These are phyloP conservation scores for Leersia perrieri DNA, from an alignment of 176 grass and related monocot species.

Conservation along the genomic window DNA sequence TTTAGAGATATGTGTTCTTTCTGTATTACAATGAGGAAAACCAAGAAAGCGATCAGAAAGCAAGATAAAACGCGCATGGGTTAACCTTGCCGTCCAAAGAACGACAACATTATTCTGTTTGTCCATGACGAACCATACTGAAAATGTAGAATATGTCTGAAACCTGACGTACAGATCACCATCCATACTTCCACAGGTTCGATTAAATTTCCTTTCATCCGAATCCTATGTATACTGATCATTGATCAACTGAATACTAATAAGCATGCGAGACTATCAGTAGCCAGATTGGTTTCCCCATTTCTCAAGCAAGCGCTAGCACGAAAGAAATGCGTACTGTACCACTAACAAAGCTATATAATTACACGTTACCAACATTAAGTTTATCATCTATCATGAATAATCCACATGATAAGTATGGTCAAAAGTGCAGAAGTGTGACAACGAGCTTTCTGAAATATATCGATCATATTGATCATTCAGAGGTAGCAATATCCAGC, in stretches of 20 bases:
- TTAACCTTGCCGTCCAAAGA: slow-evolving; percentile 19
- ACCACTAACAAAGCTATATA: background rate
- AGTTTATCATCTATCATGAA: background rate
- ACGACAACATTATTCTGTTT: slow-evolving; percentile 3
- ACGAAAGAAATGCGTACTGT: background rate
- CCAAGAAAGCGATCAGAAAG: background rate
- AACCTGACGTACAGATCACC: background rate
- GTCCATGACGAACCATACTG: background rate
- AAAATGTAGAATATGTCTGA: background rate
- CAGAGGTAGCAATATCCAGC: background rate
- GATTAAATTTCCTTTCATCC: slow-evolving; percentile 8
- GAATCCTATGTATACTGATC: background rate
- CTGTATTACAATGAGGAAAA: background rate
- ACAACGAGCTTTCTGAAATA: background rate
- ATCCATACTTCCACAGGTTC: background rate
- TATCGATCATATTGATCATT: background rate
- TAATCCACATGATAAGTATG: background rate
- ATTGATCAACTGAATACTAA: background rate
- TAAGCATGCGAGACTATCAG: background rate
- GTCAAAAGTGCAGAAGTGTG: background rate
- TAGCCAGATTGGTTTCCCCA: background rate
- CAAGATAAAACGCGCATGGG: background rate
- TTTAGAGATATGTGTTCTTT: no score
- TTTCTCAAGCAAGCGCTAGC: slow-evolving; percentile 4
- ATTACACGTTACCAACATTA: background rate